Conservation (phyloP, 2,329 filamentous ascomycete genomes). For the Claviceps monticola region DNA sequence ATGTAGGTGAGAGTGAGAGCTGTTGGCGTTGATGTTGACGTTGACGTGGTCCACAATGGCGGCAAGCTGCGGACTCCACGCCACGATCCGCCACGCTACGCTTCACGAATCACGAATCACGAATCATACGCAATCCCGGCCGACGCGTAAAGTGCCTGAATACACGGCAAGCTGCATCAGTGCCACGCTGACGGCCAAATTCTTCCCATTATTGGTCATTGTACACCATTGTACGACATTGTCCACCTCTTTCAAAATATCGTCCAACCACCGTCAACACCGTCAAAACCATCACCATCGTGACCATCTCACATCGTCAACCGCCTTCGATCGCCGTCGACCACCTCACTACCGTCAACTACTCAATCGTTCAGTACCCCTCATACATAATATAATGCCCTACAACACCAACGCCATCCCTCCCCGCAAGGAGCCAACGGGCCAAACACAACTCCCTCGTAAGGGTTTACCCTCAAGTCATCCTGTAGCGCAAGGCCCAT, state of each 20-base stretch:
- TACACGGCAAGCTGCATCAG: not conserved
- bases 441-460: constrained; percentile 76
- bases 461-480: constrained; percentile 8
- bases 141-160: not conserved
- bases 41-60: not conserved
- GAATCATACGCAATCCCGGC: not conserved
- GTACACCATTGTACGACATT: no score
- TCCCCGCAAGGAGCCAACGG: constrained; percentile 68
- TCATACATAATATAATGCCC: constrained; percentile 45
- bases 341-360: not conserved
- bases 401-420: constrained; percentile 80
- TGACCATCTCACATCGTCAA: no score
- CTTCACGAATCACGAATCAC: no score
- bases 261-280: no score
- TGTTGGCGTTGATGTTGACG: not conserved
- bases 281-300: no score
- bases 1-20: no score
- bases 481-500: not conserved
- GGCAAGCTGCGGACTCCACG: not conserved
- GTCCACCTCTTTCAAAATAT: no score
- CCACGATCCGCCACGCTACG: no score
- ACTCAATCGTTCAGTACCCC: not conserved
- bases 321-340: not conserved
- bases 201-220: no score
- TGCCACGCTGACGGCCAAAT: not conserved